phyloP scores from a whole-genome alignment of 768 basidiomycete species.

The Antrodiella citrinella region DNA sequence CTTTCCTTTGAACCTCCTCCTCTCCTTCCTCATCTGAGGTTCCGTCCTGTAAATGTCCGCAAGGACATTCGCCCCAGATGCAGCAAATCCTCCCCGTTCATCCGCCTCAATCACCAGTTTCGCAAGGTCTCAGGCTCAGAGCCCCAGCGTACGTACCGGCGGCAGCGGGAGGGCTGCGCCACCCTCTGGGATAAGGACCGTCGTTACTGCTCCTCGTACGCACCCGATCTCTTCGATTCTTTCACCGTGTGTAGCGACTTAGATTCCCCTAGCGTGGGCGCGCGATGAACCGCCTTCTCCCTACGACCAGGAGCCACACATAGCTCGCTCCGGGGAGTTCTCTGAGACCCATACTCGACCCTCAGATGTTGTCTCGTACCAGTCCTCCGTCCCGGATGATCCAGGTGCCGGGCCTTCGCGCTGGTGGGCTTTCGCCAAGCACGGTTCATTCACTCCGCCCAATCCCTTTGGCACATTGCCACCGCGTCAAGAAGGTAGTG shows the following conservation, averaged over 20 bases:
- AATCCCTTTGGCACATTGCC: too few relatives aligned
- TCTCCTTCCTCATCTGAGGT: constrained; percentile 10
- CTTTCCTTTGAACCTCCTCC: constrained; percentile 7
- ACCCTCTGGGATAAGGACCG: constrained; percentile 40
- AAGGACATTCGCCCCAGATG: neutral
- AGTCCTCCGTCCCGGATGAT: constrained; percentile 28
- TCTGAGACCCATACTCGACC: constrained; percentile 32
- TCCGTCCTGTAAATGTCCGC: constrained; percentile 2
- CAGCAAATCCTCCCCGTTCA: constrained; percentile 7
- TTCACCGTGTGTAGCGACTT: too few relatives aligned
- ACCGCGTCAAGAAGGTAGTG: constrained; percentile 28
- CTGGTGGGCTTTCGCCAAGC: constrained; percentile 72
- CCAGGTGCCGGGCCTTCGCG: constrained; percentile 29
- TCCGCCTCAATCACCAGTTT: constrained; percentile 16
- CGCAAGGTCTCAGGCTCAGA: constrained; percentile 17
- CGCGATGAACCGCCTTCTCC: constrained; percentile 78
- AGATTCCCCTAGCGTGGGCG: constrained; percentile 88
- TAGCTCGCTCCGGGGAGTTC: constrained; percentile 20
- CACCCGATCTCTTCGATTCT: constrained; percentile 14
- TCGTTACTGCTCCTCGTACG: constrained; percentile 68
- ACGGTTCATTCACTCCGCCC: too few relatives aligned
- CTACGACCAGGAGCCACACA: constrained; percentile 34
- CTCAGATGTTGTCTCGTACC: constrained; percentile 46
- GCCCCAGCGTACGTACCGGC: constrained; percentile 20
- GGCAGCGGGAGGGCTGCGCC: constrained; percentile 15